phyloP scores from a whole-genome alignment of 306 rosid genomes.

The Glycine soja region DNA sequence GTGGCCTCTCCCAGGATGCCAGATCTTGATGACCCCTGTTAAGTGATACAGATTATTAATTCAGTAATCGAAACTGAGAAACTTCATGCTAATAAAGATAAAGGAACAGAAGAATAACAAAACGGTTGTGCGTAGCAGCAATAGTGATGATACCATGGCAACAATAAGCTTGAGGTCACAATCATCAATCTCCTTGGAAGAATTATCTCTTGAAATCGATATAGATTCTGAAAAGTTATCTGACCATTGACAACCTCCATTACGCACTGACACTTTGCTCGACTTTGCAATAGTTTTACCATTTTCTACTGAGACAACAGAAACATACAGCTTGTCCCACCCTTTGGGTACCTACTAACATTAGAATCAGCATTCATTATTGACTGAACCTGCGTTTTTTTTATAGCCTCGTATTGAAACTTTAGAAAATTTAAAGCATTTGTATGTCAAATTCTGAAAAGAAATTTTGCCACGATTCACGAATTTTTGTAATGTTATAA shows the following conservation, averaged over 20 bases:
- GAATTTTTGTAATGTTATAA: neutral
- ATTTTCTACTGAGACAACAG: slow-evolving; percentile 55
- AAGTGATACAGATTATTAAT: slow-evolving; percentile 14
- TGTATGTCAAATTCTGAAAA: slow-evolving; percentile 13
- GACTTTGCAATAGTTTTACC: slow-evolving; percentile 62
- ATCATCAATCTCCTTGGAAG: slow-evolving; percentile 55
- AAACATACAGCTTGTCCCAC: slow-evolving; percentile 73
- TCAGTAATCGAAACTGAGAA: slow-evolving; percentile 37
- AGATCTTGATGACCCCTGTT: slow-evolving; percentile 66
- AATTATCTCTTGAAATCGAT: slow-evolving; percentile 55
- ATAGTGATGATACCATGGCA: slow-evolving; percentile 54
- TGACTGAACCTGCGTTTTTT: neutral
- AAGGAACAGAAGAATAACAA: slow-evolving; percentile 28
- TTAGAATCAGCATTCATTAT: slow-evolving; percentile 41
- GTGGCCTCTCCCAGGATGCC: slow-evolving; percentile 69
- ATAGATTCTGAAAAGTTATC: slow-evolving; percentile 60
- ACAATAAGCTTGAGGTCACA: slow-evolving; percentile 62
- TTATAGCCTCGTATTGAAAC: slow-evolving; percentile 6
- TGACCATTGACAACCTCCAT: slow-evolving; percentile 70
- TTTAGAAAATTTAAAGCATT: slow-evolving; percentile 14
- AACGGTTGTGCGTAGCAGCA: slow-evolving; percentile 32
- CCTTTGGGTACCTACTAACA: slow-evolving; percentile 69
- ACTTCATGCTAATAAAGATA: slow-evolving; percentile 36
- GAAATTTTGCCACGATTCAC: slow-evolving; percentile 11
- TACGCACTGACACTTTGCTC: slow-evolving; percentile 54